Conservation (phyloP, 2,329 filamentous ascomycete species). For the Fusarium compactum region DNA sequence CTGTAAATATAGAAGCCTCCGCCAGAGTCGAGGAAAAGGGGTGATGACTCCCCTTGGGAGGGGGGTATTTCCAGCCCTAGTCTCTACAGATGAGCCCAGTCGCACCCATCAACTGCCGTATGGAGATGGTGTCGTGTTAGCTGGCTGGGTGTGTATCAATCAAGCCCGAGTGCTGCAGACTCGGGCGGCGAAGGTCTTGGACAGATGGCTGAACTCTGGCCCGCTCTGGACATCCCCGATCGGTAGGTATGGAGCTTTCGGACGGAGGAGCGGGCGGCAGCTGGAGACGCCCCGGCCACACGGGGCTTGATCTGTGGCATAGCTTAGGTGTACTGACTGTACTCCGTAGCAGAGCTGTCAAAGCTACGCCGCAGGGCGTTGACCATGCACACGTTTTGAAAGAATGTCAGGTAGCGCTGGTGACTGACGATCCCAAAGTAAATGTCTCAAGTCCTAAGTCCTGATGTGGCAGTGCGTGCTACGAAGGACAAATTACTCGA, state of each 20-base stretch:
- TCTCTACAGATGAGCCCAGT: conserved; percentile 17
- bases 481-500: neutral
- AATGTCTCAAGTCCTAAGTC: conserved; percentile 42
- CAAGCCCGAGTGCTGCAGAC: conserved; percentile 29
- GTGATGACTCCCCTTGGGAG: neutral
- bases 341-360: neutral
- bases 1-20: conserved; percentile 16
- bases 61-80: conserved; percentile 31
- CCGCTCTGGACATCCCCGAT: conserved; percentile 46
- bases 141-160: conserved; percentile 20
- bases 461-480: neutral
- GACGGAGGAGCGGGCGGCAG: conserved; percentile 46
- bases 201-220: conserved; percentile 46
- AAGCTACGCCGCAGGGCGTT: conserved; percentile 21
- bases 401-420: conserved; percentile 30
- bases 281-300: conserved; percentile 42
- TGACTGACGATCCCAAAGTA: conserved; percentile 39
- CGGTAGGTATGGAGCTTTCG: conserved; percentile 47
- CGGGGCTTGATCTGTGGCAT: conserved; percentile 39
- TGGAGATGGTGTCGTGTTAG: conserved; percentile 27
- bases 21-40: conserved; percentile 9
- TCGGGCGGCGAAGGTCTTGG: conserved; percentile 36
- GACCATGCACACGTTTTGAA: conserved; percentile 17
- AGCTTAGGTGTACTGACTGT: conserved; percentile 27
- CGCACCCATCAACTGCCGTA: neutral